Conservation (phyloP, 192 early-diverging fungal species). For the Helicostylum pulchrum region DNA sequence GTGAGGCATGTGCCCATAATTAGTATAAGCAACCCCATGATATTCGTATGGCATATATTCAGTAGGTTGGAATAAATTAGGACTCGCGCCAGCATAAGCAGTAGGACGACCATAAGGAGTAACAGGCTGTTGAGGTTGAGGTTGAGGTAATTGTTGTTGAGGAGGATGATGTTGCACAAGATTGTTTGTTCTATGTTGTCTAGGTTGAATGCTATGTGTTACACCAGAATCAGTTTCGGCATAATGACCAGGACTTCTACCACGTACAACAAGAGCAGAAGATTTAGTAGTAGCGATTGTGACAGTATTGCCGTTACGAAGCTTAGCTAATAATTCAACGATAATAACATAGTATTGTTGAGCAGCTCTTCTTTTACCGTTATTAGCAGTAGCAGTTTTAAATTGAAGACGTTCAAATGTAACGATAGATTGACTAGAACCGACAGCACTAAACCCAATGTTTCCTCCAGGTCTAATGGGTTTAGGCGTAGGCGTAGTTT, state of each 20-base stretch:
- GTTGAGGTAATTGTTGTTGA: not conserved
- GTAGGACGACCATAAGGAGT: slow-evolving; percentile 22
- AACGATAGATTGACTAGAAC: slow-evolving; percentile 44
- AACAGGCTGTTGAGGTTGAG: not conserved
- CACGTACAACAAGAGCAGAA: slow-evolving; percentile 79
- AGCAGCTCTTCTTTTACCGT: slow-evolving; percentile 79
- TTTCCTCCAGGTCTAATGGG: slow-evolving; percentile 44
- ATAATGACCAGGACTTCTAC: slow-evolving; percentile 89
- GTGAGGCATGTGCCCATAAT: not conserved
- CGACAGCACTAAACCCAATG: slow-evolving; percentile 27
- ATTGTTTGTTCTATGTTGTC: not conserved
- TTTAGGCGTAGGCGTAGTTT: slow-evolving; percentile 50
- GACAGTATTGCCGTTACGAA: slow-evolving; percentile 48
- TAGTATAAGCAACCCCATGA: slow-evolving; percentile 9
- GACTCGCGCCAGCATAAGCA: slow-evolving; percentile 2
- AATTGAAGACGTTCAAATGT: slow-evolving; percentile 94
- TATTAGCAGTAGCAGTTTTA: slow-evolving; percentile 91
- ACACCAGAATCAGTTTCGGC: slow-evolving; percentile 44
- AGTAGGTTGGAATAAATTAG: slow-evolving; percentile 12
- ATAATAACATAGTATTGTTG: slow-evolving; percentile 86
- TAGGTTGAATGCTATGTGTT: not conserved
- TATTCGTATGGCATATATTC: slow-evolving; percentile 17
- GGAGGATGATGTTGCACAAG: slow-evolving; percentile 2
- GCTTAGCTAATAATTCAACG: slow-evolving; percentile 69
- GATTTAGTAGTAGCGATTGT: slow-evolving; percentile 68